A percentile compares a stretch with the other conserved stretches of the same genome.
phyloP scores from a whole-genome alignment of 257 asterid genomes.

The Ehretia macrophylla region DNA sequence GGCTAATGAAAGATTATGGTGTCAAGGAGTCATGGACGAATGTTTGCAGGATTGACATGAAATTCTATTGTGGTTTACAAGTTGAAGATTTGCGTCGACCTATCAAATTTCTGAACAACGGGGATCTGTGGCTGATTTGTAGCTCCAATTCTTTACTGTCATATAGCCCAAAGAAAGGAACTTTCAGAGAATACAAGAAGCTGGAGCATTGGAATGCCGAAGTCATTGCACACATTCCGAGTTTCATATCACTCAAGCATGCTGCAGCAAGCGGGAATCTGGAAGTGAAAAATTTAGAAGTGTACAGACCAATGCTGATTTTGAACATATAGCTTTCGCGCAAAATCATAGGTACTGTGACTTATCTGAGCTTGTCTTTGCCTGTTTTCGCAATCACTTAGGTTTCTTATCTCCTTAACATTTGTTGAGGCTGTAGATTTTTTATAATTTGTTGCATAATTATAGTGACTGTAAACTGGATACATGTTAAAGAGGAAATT shows the following conservation, averaged over 20 bases:
- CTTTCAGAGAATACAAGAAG: slow-evolving; percentile 40
- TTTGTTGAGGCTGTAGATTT: not conserved
- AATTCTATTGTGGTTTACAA: slow-evolving; percentile 36
- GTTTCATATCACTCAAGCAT: slow-evolving; percentile 42
- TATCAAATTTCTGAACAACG: slow-evolving; percentile 37
- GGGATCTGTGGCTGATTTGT: slow-evolving; percentile 47
- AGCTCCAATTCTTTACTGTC: slow-evolving; percentile 33
- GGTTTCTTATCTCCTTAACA: not conserved
- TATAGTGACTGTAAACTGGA: too few species aligned
- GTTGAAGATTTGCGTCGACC: slow-evolving; percentile 42
- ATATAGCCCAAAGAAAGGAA: slow-evolving; percentile 35
- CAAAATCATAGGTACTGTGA: not conserved
- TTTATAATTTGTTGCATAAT: too few species aligned
- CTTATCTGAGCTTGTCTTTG: not conserved
- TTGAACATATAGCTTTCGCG: not conserved
- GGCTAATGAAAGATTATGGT: slow-evolving; percentile 54
- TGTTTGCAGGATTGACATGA: slow-evolving; percentile 41
- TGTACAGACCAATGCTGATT: not conserved
- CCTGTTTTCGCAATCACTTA: not conserved
- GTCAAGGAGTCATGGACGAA: slow-evolving; percentile 43
- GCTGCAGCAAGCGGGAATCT: slow-evolving; percentile 19
- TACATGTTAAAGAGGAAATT: too few species aligned
- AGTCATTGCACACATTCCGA: slow-evolving; percentile 31
- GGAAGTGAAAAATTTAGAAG: slow-evolving; percentile 12
- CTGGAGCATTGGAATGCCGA: slow-evolving; percentile 15